These are phyloP conservation scores for Crithidia bombi DNA, from an alignment of 208 protist species.

Conservation along the genomic window DNA sequence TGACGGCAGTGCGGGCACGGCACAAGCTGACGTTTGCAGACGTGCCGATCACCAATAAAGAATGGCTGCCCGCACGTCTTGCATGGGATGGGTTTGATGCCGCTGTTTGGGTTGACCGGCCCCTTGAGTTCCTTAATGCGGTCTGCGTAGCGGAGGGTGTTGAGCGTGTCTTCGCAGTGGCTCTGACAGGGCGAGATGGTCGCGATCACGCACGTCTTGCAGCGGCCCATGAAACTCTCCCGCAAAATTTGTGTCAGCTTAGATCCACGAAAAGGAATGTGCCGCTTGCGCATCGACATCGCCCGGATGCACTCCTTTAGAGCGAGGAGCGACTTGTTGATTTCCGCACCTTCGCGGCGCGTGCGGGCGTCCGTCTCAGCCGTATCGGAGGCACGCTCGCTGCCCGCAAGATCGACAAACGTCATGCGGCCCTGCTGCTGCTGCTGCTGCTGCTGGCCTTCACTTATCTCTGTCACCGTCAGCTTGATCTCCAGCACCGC, in stretches of 20 bases:
- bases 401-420: slow-evolving; percentile 99
- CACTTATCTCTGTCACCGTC: slow-evolving; percentile 25
- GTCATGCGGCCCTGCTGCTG: slow-evolving; percentile 89
- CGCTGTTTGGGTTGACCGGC: slow-evolving; percentile 25
- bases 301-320: slow-evolving; percentile 98
- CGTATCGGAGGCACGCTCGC: slow-evolving; percentile 96
- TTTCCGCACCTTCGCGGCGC: slow-evolving; percentile 94
- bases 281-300: slow-evolving; percentile 88
- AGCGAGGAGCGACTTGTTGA: slow-evolving; percentile 97
- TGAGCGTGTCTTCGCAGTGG: slow-evolving; percentile 96
- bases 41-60: slow-evolving; percentile 70
- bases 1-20: slow-evolving; percentile 71
- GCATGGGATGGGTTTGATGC: slow-evolving; percentile 62
- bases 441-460: slow-evolving; percentile 21
- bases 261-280: slow-evolving; percentile 96
- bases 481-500: slow-evolving; percentile 84
- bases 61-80: slow-evolving; percentile 72
- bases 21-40: slow-evolving; percentile 63
- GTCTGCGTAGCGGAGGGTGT: slow-evolving; percentile 97
- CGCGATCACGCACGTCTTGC: slow-evolving; percentile 94
- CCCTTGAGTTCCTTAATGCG: slow-evolving; percentile 92
- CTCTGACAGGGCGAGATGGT: slow-evolving; percentile 89
- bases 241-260: slow-evolving; percentile 96
- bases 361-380: slow-evolving; percentile 84
- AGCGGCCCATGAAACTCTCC: slow-evolving; percentile 95